Evolutionary conservation across 495 filamentous ascomycete genomes (phyloP).

Genomic region (Penicillium manginii): DNA sequence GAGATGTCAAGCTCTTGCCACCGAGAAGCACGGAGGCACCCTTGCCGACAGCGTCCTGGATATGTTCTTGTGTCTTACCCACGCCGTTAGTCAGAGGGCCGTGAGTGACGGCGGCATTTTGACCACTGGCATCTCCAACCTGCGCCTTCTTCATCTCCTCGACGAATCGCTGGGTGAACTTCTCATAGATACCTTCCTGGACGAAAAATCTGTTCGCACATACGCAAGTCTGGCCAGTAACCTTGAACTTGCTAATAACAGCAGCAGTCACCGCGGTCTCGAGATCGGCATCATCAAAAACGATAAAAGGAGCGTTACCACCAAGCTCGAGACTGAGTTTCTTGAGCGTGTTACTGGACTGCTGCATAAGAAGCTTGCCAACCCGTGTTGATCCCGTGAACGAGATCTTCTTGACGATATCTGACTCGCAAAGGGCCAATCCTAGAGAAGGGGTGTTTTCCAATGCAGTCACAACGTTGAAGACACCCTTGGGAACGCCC

Average conservation of each 20-base stretch:
- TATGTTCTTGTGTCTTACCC: slow-evolving; percentile 50
- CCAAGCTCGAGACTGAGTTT: slow-evolving; percentile 57
- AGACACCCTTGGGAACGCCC: slow-evolving; percentile 52
- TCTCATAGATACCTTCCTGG: slow-evolving; percentile 51
- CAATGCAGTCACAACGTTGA: slow-evolving; percentile 52
- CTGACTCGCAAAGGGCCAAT: slow-evolving; percentile 41
- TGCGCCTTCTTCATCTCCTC: slow-evolving; percentile 50
- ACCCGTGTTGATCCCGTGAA: slow-evolving; percentile 57
- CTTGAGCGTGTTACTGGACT: slow-evolving; percentile 52
- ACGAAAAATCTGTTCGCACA: slow-evolving; percentile 66
- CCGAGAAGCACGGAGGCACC: slow-evolving; percentile 39
- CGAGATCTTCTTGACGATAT: slow-evolving; percentile 49
- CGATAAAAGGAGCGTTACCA: slow-evolving; percentile 59
- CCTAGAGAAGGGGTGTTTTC: slow-evolving; percentile 50
- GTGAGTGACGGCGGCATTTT: slow-evolving; percentile 52
- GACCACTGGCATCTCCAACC: slow-evolving; percentile 60
- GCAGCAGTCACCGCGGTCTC: slow-evolving; percentile 48
- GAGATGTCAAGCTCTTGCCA: slow-evolving; percentile 43
- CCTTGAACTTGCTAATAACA: slow-evolving; percentile 52
- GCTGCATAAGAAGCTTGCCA: slow-evolving; percentile 54
- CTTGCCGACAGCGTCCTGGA: slow-evolving; percentile 55
- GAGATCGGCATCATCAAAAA: slow-evolving; percentile 58
- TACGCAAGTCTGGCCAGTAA: slow-evolving; percentile 65
- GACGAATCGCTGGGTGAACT: slow-evolving; percentile 49
- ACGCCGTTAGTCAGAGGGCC: slow-evolving; percentile 51